Percentiles rank a stretch among this genome's conserved stretches.
Conservation (phyloP, 768 basidiomycete genomes). For the Lepiota brunneoincarnata region DNA sequence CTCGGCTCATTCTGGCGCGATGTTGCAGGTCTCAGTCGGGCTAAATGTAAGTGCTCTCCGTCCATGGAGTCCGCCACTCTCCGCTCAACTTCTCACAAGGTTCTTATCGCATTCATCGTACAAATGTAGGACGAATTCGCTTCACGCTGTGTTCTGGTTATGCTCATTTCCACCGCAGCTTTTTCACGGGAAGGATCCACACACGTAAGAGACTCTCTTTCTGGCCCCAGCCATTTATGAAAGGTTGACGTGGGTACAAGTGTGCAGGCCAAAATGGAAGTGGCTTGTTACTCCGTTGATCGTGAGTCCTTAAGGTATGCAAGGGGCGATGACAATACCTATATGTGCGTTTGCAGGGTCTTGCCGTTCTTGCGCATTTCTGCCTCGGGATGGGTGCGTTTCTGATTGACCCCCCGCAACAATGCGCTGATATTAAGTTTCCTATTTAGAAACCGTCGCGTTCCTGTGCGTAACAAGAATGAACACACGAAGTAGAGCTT, state of each 20-base stretch:
- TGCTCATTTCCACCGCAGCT: conserved; percentile 20
- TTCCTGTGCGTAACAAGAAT: conserved; percentile 20
- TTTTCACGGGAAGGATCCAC: conserved; percentile 31
- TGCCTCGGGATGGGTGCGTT: conserved; percentile 35
- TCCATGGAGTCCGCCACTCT: not conserved
- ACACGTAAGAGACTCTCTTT: conserved; percentile 19
- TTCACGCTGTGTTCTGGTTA: not conserved
- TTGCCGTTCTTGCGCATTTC: conserved; percentile 26
- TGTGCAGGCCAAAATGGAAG: conserved; percentile 25
- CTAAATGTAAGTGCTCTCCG: conserved; percentile 19
- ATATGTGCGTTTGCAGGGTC: conserved; percentile 15
- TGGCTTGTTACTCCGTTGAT: conserved; percentile 31
- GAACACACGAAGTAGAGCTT: not conserved
- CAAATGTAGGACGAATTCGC: conserved; percentile 24
- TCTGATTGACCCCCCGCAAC: not conserved
- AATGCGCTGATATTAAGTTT: not conserved
- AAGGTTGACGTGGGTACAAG: conserved; percentile 17
- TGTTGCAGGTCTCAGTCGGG: conserved; percentile 26
- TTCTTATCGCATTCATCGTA: conserved; percentile 28
- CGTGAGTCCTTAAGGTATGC: conserved; percentile 17
- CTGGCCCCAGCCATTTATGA: not conserved
- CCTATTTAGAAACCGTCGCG: conserved; percentile 28
- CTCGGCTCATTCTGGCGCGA: not conserved
- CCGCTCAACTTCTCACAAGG: conserved; percentile 7
- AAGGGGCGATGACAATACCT: not conserved